phyloP scores from a whole-genome alignment of 164 flowering plant genomes.

The Stephania cephalantha region DNA sequence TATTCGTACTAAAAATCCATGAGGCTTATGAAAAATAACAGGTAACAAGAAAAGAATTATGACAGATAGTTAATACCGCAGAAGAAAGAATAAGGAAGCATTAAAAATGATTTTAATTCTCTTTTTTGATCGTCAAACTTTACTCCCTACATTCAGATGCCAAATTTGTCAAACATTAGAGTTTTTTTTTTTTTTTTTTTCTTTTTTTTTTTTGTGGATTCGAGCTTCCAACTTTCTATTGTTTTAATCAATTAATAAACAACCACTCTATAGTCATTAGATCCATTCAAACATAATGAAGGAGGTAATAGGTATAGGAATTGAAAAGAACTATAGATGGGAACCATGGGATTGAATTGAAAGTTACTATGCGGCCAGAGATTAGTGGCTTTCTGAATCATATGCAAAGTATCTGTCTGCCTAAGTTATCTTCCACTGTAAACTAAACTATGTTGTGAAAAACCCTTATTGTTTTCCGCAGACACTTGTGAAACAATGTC shows the following conservation, averaged over 20 bases:
- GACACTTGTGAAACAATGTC: neutral
- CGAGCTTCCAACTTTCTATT: neutral
- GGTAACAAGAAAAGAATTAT: neutral
- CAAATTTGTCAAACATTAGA: no score
- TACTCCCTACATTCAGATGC: neutral
- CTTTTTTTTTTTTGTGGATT: neutral
- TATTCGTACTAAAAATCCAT: neutral
- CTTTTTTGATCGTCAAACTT: neutral
- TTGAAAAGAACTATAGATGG: no score
- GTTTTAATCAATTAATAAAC: neutral
- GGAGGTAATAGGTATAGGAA: neutral
- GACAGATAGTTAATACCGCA: neutral
- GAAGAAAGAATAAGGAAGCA: neutral
- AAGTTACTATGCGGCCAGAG: neutral
- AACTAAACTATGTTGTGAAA: neutral
- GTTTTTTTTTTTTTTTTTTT: no score
- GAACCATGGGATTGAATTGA: neutral
- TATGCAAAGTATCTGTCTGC: neutral
- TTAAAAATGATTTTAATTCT: neutral
- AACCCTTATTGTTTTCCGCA: neutral
- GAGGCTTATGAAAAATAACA: neutral
- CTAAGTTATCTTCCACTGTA: neutral
- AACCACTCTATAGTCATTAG: neutral
- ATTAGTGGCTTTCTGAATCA: neutral
- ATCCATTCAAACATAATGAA: neutral